Conservation (phyloP, 164 flowering plant genomes). For the Piper longum region DNA sequence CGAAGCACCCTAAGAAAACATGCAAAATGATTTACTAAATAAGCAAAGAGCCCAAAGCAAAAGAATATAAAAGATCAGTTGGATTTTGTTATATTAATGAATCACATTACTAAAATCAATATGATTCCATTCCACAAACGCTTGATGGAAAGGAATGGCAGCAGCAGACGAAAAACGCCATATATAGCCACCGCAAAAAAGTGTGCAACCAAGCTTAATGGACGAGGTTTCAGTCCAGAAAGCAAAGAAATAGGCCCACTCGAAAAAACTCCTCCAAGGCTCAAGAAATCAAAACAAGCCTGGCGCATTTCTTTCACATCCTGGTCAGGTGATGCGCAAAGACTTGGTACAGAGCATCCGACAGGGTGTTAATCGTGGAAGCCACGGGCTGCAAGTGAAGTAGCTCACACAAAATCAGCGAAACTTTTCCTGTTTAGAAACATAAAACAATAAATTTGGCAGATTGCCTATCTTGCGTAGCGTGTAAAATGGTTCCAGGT, state of each 20-base stretch:
- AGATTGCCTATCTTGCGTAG: slow-evolving; percentile 43
- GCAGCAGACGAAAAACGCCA: slow-evolving; percentile 74
- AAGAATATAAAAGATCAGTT: too few species aligned
- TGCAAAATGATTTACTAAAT: too few species aligned
- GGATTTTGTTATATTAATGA: neutral
- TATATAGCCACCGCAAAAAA: slow-evolving; percentile 87
- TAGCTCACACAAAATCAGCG: neutral
- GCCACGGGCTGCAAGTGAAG: slow-evolving; percentile 56
- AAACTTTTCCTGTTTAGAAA: neutral
- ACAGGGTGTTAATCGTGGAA: slow-evolving; percentile 71
- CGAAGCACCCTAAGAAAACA: slow-evolving; percentile 46
- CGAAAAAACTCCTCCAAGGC: slow-evolving; percentile 67
- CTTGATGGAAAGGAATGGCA: slow-evolving; percentile 77
- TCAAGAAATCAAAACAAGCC: slow-evolving; percentile 81
- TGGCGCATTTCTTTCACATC: slow-evolving; percentile 88
- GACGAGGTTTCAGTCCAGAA: slow-evolving; percentile 84
- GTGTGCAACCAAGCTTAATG: slow-evolving; percentile 72
- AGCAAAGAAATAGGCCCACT: slow-evolving; percentile 69
- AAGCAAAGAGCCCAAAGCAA: too few species aligned
- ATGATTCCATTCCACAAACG: slow-evolving; percentile 83
- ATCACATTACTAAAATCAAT: slow-evolving; percentile 47
- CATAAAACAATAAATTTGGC: neutral
- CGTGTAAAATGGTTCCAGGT: slow-evolving; percentile 71
- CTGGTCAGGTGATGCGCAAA: slow-evolving; percentile 77
- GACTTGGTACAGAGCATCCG: slow-evolving; percentile 66